These are phyloP conservation scores for Rhinocladiella mackenziei DNA, from an alignment of 2,329 filamentous ascomycete species.

Conservation along the genomic window DNA sequence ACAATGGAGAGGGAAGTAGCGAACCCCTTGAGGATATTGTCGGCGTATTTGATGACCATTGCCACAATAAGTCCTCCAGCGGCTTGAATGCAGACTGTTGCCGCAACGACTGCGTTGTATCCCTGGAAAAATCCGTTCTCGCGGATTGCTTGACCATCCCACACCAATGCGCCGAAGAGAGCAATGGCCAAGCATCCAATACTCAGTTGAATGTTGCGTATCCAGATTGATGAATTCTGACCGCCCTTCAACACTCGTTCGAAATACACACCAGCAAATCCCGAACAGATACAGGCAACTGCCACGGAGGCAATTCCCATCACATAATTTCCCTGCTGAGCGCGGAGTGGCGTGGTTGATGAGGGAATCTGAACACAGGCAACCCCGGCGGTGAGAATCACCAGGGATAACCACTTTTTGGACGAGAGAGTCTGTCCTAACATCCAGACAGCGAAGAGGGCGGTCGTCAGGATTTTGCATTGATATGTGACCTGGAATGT, in stretches of 20 bases:
- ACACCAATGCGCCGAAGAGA: slow-evolving; percentile 76
- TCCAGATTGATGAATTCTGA: slow-evolving; percentile 75
- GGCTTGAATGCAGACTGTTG: slow-evolving; percentile 75
- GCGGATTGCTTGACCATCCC: slow-evolving; percentile 77
- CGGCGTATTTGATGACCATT: slow-evolving; percentile 74
- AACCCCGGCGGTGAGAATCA: slow-evolving; percentile 76
- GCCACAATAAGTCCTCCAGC: slow-evolving; percentile 78
- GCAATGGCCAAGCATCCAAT: slow-evolving; percentile 91
- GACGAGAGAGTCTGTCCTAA: slow-evolving; percentile 66
- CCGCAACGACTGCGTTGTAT: slow-evolving; percentile 89
- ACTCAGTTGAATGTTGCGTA: slow-evolving; percentile 87
- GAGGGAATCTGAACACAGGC: slow-evolving; percentile 78
- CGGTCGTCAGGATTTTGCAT: slow-evolving; percentile 87
- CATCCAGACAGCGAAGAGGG: slow-evolving; percentile 77
- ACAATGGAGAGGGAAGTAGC: slow-evolving; percentile 88
- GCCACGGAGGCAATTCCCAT: slow-evolving; percentile 62
- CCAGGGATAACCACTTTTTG: slow-evolving; percentile 75
- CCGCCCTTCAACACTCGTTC: slow-evolving; percentile 87
- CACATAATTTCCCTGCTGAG: slow-evolving; percentile 51
- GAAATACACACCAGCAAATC: slow-evolving; percentile 66
- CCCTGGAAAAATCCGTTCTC: slow-evolving; percentile 88
- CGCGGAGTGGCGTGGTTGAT: slow-evolving; percentile 50
- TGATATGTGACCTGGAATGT: slow-evolving; percentile 93
- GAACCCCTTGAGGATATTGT: slow-evolving; percentile 91
- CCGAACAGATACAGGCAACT: slow-evolving; percentile 72